Evolutionary conservation across 2,329 filamentous ascomycete species (phyloP), one percentile per base, ranked within the genome.

Genomic region (Aquanectria penicillioides): DNA sequence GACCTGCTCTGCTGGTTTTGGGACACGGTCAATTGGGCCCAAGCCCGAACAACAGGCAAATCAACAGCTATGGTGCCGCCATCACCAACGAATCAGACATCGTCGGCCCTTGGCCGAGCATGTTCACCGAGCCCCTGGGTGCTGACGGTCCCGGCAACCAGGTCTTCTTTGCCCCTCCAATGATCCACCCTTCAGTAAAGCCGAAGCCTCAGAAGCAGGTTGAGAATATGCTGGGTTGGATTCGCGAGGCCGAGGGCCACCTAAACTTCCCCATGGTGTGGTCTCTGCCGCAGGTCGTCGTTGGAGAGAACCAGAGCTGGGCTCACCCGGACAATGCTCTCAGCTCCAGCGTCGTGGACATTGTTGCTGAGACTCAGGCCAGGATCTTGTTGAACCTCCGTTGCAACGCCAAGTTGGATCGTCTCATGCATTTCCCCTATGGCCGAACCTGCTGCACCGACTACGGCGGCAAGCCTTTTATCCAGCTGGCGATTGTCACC

Each of bases 381-480:
- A 76, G 61, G 71, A 71, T 86, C 15, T 65, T 86, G 0, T 75
- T 88, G 25, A 85, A 84, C 63, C 70, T 81, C n/a, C 80, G 83
- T 43, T 88, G 85, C 70, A 87, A 63, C 69, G 79, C 70, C 63
- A 78, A 63, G 65, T 74, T 59, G 54, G 71, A 58, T 64, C 70
- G 51, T 3, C 53, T 66, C 33, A 26, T 26, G 33, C 10, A 46
- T 11, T 80, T 78, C 52, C 78, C 80, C 1, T 81, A 80, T 60
- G 73, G 80, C 47, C 75, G 79, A 53, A 85, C 83, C 6, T 87
- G 84, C 68, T 87, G 84, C 64, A 81, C 74, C 36, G 76, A 75
- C 40, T 86, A 86, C 62, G 68, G 73, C 4, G 38, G 46, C 8
- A 67, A 59, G 22, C 58, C 68, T 1, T 56, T 63, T 7, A 40